phyloP scores from a whole-genome alignment of 2,329 filamentous ascomycete species.

The Lachnellula hyalina region DNA sequence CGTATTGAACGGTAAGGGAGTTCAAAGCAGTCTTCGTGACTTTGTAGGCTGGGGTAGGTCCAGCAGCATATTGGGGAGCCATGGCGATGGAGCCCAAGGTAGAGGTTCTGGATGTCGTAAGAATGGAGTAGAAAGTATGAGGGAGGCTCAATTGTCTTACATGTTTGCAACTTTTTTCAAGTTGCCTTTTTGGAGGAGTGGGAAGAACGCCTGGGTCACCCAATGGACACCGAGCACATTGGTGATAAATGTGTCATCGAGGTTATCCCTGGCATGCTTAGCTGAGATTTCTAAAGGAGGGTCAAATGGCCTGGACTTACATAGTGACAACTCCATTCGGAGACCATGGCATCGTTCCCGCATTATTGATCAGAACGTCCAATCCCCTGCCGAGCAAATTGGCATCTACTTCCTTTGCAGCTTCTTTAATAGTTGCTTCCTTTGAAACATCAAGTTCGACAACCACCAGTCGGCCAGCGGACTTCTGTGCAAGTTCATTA shows the following conservation, averaged over 20 bases:
- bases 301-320: neutral
- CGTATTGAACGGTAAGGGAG: constrained; percentile 42
- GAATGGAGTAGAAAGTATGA: neutral
- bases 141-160: constrained; percentile 2
- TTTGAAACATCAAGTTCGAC: constrained; percentile 37
- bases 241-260: constrained; percentile 29
- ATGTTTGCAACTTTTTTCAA: constrained; percentile 18
- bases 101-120: neutral
- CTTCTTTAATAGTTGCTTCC: constrained; percentile 31
- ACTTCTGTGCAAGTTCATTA: constrained; percentile 31
- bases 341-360: constrained; percentile 25
- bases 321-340: constrained; percentile 5
- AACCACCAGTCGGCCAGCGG: constrained; percentile 32
- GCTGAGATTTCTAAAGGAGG: neutral
- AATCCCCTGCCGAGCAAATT: constrained; percentile 36
- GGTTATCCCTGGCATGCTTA: constrained; percentile 16
- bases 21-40: constrained; percentile 45
- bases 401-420: constrained; percentile 30
- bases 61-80: constrained; percentile 34
- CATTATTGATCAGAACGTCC: constrained; percentile 44
- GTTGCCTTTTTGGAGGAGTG: constrained; percentile 13
- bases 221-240: constrained; percentile 37
- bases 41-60: constrained; percentile 35
- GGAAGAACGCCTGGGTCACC: constrained; percentile 30
- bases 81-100: constrained; percentile 11